Evolutionary conservation across 441 rosid species (phyloP), one percentile per base, ranked within the genome.

Genomic region (Mallotus repandus): DNA sequence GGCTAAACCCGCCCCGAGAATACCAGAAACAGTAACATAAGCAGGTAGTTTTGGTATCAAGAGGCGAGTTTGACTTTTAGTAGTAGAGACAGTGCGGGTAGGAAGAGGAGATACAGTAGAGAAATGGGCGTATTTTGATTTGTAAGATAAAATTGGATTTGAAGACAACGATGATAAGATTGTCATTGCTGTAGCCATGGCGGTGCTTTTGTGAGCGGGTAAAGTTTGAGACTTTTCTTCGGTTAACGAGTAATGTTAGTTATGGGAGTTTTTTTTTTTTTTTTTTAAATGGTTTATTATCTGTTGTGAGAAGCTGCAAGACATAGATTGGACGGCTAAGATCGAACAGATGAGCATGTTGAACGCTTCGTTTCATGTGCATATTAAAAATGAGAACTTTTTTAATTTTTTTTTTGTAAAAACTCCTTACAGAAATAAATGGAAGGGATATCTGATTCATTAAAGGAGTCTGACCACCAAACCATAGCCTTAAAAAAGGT

Each of bases 1-100:
- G 19, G 84, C 88, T 81, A 94, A 77, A 63, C 93, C 88, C 29
- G 83, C 86, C 55, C 97, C 90, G 59, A 88, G 21, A 2, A 89
- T 79, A 80, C 89, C 85, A 62, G 79, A 68, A 49, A 83, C 41
- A 35, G 66, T 10, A 15, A 72, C 57, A 15, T 45, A 53, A 70
- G 50, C 70, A 41, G 76, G 56, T 7, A 38, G 64, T 41, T 63
- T 77, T 22, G 32, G 75, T 38, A 70, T 43, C 32, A 59, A 14
- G 63, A 72, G 25, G 50, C 32, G 72, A 25, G 65, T 53, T 62
- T 22, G 70, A 35, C 41, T 35, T 5, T 35, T 3, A 13, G 75
- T 53, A 54, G 70, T 16, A 18, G n/a, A 19, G 32, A 41, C 69
- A 49, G 56, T 35, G 53, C 65, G 59, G 38, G 7, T 6, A 12